Conservation (phyloP, 768 basidiomycete genomes). For the Mycena metata region DNA sequence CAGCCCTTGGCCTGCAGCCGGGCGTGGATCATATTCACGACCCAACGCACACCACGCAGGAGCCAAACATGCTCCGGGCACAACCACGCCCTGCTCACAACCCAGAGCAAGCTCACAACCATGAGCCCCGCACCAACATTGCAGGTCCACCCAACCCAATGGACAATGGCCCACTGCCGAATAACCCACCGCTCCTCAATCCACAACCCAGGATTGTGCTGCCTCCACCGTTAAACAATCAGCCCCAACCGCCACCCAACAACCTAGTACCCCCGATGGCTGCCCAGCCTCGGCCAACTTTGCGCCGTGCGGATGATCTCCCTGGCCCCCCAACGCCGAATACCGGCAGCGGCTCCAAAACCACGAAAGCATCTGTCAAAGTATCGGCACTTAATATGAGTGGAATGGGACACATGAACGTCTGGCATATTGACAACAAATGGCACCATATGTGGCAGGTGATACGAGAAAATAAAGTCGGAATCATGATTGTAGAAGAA, state of each 20-base stretch:
- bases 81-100: no score
- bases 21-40: neutral
- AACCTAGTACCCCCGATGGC: no score
- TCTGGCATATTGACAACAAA: slow-evolving; percentile 5
- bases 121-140: neutral
- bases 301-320: no score
- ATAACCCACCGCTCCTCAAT: neutral
- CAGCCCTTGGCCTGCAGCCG: neutral
- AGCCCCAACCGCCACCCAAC: no score
- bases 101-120: neutral
- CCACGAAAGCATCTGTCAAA: slow-evolving; percentile 22
- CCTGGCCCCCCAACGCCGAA: no score
- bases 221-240: no score
- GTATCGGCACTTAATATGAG: slow-evolving; percentile 31
- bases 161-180: no score
- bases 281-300: no score
- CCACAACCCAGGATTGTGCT: no score
- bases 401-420: neutral
- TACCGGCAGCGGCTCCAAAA: slow-evolving; percentile 5
- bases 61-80: neutral
- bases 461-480: slow-evolving; percentile 9
- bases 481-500: slow-evolving; percentile 30
- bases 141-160: no score
- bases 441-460: slow-evolving; percentile 27
- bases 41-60: neutral